Evolutionary conservation across 2,329 filamentous ascomycete species (phyloP).

Genomic region (Davidsoniella virescens): DNA sequence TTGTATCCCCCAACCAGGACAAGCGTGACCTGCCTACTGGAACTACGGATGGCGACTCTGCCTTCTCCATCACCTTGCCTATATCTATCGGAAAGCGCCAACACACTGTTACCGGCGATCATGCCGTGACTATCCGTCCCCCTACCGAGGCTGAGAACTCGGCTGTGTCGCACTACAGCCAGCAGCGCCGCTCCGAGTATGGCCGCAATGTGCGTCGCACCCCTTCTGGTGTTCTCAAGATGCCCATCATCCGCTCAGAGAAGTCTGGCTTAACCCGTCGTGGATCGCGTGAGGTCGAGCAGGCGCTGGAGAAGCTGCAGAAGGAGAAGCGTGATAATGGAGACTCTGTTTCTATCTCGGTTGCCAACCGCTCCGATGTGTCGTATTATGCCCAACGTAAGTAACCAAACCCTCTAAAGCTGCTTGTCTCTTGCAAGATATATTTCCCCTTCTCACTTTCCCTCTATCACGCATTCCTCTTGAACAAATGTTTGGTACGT

Average conservation of each 20-base stretch:
- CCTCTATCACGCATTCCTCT: not conserved
- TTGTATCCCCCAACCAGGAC: not conserved
- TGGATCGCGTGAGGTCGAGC: slow-evolving; percentile 3
- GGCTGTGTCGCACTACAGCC: slow-evolving; percentile 3
- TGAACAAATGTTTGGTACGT: not conserved
- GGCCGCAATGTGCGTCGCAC: slow-evolving; percentile 3
- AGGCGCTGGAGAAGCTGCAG: slow-evolving; percentile 6
- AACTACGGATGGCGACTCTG: slow-evolving; percentile 2
- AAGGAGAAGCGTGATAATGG: slow-evolving; percentile 3
- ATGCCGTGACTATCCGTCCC: slow-evolving; percentile 8
- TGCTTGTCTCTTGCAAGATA: not conserved
- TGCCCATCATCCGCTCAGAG: slow-evolving; percentile 20
- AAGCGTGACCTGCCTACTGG: slow-evolving; percentile 3
- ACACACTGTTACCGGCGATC: slow-evolving; percentile 5
- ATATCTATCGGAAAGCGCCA: slow-evolving; percentile 2
- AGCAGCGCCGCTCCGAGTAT: slow-evolving; percentile 5
- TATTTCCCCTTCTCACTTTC: not conserved
- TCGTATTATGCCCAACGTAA: slow-evolving; percentile 36
- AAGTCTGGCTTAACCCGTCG: slow-evolving; percentile 23
- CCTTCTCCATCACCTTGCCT: slow-evolving; percentile 10
- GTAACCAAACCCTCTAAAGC: slow-evolving; percentile 9
- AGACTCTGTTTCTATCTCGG: slow-evolving; percentile 24
- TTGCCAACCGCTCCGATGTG: slow-evolving; percentile 35
- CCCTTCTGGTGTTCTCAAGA: slow-evolving; percentile 16
- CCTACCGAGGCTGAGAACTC: slow-evolving; percentile 10